phyloP scores from a whole-genome alignment of 768 basidiomycete species.

The Pleurotus tuber-regium region DNA sequence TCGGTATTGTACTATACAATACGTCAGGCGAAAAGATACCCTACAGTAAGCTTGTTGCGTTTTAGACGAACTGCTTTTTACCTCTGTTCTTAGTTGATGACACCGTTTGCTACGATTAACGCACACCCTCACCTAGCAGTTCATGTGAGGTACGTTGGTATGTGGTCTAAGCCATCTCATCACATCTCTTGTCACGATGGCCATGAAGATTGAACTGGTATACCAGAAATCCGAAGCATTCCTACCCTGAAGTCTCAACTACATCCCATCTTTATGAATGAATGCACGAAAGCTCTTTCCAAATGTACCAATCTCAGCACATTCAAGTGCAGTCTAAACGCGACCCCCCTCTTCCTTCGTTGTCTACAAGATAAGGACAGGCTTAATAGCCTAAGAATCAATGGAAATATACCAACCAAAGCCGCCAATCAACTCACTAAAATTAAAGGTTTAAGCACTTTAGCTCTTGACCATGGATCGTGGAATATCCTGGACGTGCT shows the following conservation, averaged over 20 bases:
- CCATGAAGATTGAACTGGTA: background rate
- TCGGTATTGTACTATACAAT: constrained; percentile 50
- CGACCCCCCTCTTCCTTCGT: constrained; percentile 49
- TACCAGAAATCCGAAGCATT: constrained; percentile 48
- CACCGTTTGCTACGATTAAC: constrained; percentile 60
- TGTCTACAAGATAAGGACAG: constrained; percentile 41
- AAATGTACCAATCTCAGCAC: constrained; percentile 50
- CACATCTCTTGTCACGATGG: no score
- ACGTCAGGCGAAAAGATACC: constrained; percentile 58
- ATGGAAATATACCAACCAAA: constrained; percentile 48
- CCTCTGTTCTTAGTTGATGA: constrained; percentile 32
- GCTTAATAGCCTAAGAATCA: constrained; percentile 46
- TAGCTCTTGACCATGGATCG: constrained; percentile 59
- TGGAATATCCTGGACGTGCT: constrained; percentile 60
- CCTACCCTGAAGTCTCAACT: constrained; percentile 37
- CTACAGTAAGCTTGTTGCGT: constrained; percentile 34
- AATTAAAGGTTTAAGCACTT: constrained; percentile 35
- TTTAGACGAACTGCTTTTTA: background rate
- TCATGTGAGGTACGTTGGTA: constrained; percentile 62
- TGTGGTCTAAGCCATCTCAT: background rate
- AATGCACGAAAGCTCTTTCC: constrained; percentile 47
- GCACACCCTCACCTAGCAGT: constrained; percentile 50
- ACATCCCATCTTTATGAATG: constrained; percentile 48
- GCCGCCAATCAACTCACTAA: constrained; percentile 45
- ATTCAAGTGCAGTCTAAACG: constrained; percentile 53